Base-by-base conservation (phyloP, 2,329 filamentous ascomycete genomes). In the Parascedosporium putredinis region DNA sequence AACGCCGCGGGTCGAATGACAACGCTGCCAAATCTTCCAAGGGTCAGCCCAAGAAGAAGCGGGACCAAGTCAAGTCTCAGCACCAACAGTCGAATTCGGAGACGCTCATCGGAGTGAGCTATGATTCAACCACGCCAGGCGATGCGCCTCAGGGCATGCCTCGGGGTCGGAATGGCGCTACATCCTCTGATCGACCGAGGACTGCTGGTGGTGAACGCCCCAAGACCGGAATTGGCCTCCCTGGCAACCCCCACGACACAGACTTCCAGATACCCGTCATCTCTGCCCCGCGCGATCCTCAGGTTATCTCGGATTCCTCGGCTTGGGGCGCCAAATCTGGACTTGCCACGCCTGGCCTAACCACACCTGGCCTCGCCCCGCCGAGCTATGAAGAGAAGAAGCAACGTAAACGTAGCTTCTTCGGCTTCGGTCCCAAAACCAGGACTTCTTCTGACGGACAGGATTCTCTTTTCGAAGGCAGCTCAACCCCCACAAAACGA, bases 221-320 rank as follows among this genome's bases (percentile, higher is more conserved):
- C 7, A 69, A 66, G 54, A 67, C 64, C 6, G 59, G 63, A 2
- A 62, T 60, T 7, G 62, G 62, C 3, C 52, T 63, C 20, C 56
- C 62, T 5, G 67, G 70, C 4, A 57, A 58, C 18, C 51, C 54
- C 4, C 51, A 51, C 20, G 54, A 55, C 25, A 59, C 61, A 40
- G 64, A 55, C 57, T 70, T 75, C 53, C 63, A 64, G n/a, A 48
- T 55, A 8, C 54, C 54, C 5, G 34, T 47, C 10, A 96, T 96
- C 48, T 96, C 91, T 1, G 87, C 74, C 1, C 90, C 91, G 1
- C 90, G 83, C 51, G 93, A 96, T 61, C 83, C 85, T 14, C 79
- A 87, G 45, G 75, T 88, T 16, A 95, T 97, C 55, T 83, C 90
- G 23, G 86, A 96, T 62, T 76, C 81, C 14, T 78, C 82, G n/a